Conservation (phyloP, 257 asterid species). For the Lycium ferocissimum region DNA sequence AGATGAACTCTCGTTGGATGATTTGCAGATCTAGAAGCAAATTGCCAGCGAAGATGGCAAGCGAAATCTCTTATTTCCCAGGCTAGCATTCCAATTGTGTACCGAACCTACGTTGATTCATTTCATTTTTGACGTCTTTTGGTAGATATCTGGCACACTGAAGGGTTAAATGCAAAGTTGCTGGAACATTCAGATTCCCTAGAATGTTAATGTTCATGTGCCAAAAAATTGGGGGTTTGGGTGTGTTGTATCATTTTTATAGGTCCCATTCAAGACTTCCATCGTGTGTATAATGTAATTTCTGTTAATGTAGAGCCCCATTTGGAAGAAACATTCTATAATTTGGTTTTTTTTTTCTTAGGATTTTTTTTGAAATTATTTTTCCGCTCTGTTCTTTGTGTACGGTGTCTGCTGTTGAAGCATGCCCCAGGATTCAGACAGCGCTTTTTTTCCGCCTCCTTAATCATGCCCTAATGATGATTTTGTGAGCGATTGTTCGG, state of each 20-base stretch:
- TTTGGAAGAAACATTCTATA: slow-evolving; percentile 3
- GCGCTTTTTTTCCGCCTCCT: not conserved
- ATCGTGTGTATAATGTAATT: slow-evolving; percentile 21
- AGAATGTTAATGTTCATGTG: slow-evolving; percentile 16
- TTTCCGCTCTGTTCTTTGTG: not conserved
- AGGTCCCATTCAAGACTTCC: slow-evolving; percentile 25
- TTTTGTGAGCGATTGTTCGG: not conserved
- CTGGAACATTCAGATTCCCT: slow-evolving; percentile 21
- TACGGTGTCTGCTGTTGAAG: not conserved
- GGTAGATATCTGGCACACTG: slow-evolving; percentile 25
- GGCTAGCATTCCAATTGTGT: slow-evolving; percentile 44
- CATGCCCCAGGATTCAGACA: not conserved
- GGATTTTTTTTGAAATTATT: not conserved
- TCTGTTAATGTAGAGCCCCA: slow-evolving; percentile 20
- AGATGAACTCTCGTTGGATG: slow-evolving; percentile 78
- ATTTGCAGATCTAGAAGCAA: slow-evolving; percentile 72
- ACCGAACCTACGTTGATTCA: slow-evolving; percentile 34
- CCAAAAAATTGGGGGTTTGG: slow-evolving; percentile 1
- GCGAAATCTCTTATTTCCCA: slow-evolving; percentile 32
- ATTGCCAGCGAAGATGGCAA: slow-evolving; percentile 41
- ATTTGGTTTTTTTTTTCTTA: not conserved
- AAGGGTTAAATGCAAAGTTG: slow-evolving; percentile 13
- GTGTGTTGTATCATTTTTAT: slow-evolving; percentile 27
- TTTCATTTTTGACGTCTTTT: slow-evolving; percentile 29
- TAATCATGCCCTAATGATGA: not conserved